Evolutionary conservation across 1,284 basidiomycete species (phyloP).

Genomic region (Somion occarium): DNA sequence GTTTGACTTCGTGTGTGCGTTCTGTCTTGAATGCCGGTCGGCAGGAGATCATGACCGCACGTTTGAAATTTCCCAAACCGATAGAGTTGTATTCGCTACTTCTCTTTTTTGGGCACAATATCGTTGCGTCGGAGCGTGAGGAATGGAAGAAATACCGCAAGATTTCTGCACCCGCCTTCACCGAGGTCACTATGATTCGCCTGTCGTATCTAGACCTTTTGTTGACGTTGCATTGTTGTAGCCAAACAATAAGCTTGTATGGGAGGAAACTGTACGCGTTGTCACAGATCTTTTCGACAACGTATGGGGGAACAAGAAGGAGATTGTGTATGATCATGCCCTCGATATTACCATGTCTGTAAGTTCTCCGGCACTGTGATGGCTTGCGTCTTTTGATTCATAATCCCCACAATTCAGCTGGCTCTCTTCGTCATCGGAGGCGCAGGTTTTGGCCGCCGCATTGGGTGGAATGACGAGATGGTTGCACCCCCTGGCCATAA

Average conservation of each 20-base stretch:
- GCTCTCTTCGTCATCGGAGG: conserved; percentile 52
- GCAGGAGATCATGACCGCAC: conserved; percentile 10
- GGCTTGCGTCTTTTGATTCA: too few relatives aligned
- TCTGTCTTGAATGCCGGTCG: conserved; percentile 2
- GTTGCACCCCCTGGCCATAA: conserved; percentile 39
- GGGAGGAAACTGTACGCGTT: conserved; percentile 45
- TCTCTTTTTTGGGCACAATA: conserved; percentile 40
- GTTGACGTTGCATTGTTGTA: conserved; percentile 1
- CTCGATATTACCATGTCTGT: conserved; percentile 44
- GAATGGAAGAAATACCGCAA: conserved; percentile 55
- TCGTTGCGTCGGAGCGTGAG: conserved; percentile 48
- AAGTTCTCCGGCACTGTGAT: conserved; percentile 17
- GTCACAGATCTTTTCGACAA: conserved; percentile 32
- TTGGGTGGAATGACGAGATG: conserved; percentile 45
- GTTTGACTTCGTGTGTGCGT: not conserved
- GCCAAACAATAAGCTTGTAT: conserved; percentile 51
- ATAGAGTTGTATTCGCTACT: conserved; percentile 26
- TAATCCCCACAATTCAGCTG: conserved; percentile 30
- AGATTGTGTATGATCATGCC: conserved; percentile 28
- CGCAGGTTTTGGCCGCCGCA: conserved; percentile 53
- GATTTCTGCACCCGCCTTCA: conserved; percentile 34
- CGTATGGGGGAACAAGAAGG: conserved; percentile 29
- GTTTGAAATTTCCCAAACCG: conserved; percentile 27
- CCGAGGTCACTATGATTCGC: conserved; percentile 24
- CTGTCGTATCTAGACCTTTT: not conserved